phyloP scores from a whole-genome alignment of 2,329 filamentous ascomycete species.

The Trichoderma sp. region DNA sequence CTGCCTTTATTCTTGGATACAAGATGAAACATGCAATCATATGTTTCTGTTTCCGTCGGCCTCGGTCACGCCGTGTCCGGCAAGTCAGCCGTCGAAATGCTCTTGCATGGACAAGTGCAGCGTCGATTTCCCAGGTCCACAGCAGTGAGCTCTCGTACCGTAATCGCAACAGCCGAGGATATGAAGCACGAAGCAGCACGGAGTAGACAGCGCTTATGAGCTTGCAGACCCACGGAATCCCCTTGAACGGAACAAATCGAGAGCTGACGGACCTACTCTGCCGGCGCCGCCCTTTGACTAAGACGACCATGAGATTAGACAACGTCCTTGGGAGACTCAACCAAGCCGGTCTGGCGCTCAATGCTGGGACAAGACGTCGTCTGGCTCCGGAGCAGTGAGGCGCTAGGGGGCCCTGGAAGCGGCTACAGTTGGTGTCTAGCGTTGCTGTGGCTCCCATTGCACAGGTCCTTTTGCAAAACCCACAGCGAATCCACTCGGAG shows the following conservation, averaged over 20 bases:
- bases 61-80: constrained; percentile 28
- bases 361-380: constrained; percentile 12
- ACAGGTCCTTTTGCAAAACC: constrained; percentile 36
- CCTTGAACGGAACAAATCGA: constrained; percentile 16
- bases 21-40: constrained; percentile 23
- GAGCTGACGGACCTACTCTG: constrained; percentile 14
- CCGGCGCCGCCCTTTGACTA: constrained; percentile 11
- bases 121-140: constrained; percentile 20
- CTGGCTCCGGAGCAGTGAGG: constrained; percentile 27
- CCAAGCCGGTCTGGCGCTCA: constrained; percentile 9
- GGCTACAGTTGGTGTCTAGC: constrained; percentile 33
- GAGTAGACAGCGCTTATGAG: constrained; percentile 6
- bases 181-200: constrained; percentile 26
- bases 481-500: constrained; percentile 29
- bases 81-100: background rate
- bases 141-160: background rate
- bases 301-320: constrained; percentile 18
- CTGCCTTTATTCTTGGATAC: constrained; percentile 5
- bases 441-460: constrained; percentile 28
- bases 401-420: constrained; percentile 29
- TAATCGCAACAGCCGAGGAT: constrained; percentile 16
- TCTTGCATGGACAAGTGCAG: background rate
- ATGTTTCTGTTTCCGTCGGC: constrained; percentile 16
- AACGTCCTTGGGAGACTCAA: constrained; percentile 8
- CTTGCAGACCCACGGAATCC: background rate